Evolutionary conservation across 345 rosid genomes (phyloP).

Genomic region (Aquilaria yunnanensis): DNA sequence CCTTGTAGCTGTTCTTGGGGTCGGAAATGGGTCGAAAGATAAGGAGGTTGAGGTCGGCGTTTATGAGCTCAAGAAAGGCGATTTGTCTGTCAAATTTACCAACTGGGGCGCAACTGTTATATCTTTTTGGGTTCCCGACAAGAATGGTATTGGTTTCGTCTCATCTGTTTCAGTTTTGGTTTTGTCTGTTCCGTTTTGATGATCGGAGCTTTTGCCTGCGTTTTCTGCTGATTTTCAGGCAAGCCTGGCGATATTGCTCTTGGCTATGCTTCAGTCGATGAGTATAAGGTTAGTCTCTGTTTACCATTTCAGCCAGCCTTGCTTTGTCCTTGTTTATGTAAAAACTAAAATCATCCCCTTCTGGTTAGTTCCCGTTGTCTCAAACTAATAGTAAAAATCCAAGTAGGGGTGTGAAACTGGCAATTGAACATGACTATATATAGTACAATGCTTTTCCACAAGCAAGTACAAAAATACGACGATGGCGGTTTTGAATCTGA

Average conservation of each 20-base stretch:
- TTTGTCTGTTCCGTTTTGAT: neutral
- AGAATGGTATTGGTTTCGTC: conserved; percentile 43
- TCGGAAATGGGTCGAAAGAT: neutral
- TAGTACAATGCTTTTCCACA: too few relatives aligned
- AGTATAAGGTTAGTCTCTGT: conserved; percentile 40
- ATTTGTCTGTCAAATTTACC: conserved; percentile 53
- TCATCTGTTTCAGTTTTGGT: neutral
- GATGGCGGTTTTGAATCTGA: too few relatives aligned
- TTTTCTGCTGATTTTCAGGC: conserved; percentile 37
- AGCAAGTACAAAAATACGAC: too few relatives aligned
- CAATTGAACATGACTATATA: too few relatives aligned
- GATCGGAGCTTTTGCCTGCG: neutral
- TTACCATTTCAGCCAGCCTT: neutral
- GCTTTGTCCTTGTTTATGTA: neutral
- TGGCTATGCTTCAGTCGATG: conserved; percentile 61
- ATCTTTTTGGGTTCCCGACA: conserved; percentile 71
- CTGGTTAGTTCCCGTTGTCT: too few relatives aligned
- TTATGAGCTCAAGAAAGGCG: conserved; percentile 72
- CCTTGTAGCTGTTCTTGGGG: neutral
- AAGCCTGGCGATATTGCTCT: conserved; percentile 66
- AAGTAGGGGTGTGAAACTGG: too few relatives aligned
- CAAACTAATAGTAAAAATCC: too few relatives aligned
- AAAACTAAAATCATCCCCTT: too few relatives aligned
- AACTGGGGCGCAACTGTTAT: conserved; percentile 85
- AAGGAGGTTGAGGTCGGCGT: conserved; percentile 24